Evolutionary conservation across 441 rosid species (phyloP).

Genomic region (Pelargonium cotyledonis): DNA sequence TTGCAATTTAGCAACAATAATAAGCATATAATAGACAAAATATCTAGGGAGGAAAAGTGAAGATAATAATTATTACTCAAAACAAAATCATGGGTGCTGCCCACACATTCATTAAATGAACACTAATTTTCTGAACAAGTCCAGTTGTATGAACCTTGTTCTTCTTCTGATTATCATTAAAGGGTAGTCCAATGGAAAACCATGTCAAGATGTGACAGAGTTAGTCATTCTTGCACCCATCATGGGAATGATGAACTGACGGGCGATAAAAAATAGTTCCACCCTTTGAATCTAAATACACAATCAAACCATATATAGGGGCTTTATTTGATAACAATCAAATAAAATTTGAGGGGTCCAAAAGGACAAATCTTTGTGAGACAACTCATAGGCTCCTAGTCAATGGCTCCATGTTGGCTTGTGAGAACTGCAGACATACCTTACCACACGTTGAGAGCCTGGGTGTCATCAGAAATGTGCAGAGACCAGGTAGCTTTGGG

Average conservation of each 20-base stretch:
- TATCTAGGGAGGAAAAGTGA: slow-evolving; percentile 5
- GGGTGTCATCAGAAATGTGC: slow-evolving; percentile 22
- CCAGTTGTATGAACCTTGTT: not conserved
- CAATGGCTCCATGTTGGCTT: slow-evolving; percentile 4
- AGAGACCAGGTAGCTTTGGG: slow-evolving; percentile 22
- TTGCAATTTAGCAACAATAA: not conserved
- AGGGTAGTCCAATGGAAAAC: not conserved
- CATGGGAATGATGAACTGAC: not conserved
- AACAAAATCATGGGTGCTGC: not conserved
- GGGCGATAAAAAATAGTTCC: not conserved
- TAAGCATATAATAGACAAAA: not conserved
- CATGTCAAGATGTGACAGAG: not conserved
- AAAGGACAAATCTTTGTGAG: not conserved
- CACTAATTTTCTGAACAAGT: not conserved
- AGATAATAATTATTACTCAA: not conserved
- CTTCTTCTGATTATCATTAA: not conserved
- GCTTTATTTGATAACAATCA: not conserved
- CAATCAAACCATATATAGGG: not conserved
- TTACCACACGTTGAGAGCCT: slow-evolving; percentile 22
- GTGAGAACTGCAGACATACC: slow-evolving; percentile 30
- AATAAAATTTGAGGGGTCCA: not conserved
- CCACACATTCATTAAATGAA: not conserved
- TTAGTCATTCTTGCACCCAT: slow-evolving; percentile 4
- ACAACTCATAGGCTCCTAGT: slow-evolving; percentile 2
- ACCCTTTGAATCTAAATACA: not conserved